These are phyloP conservation scores for Oryza brachyantha DNA, from an alignment of 176 grass and related monocot species.

Conservation along the genomic window DNA sequence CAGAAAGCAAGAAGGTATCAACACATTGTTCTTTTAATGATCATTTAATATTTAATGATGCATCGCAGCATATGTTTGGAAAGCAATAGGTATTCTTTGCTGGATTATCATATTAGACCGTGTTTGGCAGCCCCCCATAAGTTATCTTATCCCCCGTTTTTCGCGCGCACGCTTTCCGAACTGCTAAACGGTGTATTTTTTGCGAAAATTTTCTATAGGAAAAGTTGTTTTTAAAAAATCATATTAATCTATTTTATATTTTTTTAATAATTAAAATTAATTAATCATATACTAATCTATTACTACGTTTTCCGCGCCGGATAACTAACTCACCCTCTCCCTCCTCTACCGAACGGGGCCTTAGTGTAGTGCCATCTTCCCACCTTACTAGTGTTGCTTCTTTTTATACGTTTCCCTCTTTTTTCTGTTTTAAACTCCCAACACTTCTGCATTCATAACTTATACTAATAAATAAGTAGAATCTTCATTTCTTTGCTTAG, in stretches of 20 bases:
- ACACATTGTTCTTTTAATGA: background rate
- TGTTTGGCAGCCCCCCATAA: too few species aligned
- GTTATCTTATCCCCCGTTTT: too few species aligned
- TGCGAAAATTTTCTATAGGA: too few species aligned
- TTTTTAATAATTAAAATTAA: too few species aligned
- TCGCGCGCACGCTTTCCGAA: too few species aligned
- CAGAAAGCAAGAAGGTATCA: slow-evolving; percentile 68
- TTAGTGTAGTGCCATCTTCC: background rate
- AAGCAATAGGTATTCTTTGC: background rate
- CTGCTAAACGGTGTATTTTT: too few species aligned
- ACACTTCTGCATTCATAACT: background rate
- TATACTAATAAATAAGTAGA: background rate
- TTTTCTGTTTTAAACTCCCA: background rate
- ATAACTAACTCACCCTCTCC: too few species aligned
- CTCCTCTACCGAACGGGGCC: too few species aligned
- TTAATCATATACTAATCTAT: too few species aligned
- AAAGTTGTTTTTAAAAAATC: too few species aligned
- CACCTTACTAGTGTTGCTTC: background rate
- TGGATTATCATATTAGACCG: background rate
- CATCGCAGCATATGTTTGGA: background rate
- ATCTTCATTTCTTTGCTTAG: slow-evolving; percentile 1
- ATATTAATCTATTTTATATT: too few species aligned
- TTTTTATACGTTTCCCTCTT: background rate
- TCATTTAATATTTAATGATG: background rate
- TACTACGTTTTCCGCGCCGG: too few species aligned